These are phyloP conservation scores for Aureobasidium sp. DNA, from an alignment of 2,329 filamentous ascomycete genomes.

Conservation along the genomic window DNA sequence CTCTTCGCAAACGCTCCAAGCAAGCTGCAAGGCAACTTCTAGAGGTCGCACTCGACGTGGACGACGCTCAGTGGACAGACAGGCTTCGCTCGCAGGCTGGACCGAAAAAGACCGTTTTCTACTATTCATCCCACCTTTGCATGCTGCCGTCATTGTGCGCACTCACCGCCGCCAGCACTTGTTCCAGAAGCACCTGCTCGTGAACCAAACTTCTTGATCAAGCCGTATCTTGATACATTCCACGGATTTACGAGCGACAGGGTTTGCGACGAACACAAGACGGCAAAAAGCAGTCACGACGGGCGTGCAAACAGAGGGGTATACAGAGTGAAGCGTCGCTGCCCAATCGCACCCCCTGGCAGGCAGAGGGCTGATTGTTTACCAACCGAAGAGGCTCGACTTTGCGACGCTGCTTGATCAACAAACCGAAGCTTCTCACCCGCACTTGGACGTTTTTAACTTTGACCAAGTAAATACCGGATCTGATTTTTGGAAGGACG, in stretches of 20 bases:
- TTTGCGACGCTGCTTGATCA: neutral
- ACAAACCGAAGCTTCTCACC: neutral
- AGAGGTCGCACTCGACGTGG: conserved; percentile 2
- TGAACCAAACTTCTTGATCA: neutral
- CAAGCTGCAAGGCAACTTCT: conserved; percentile 1
- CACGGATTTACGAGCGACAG: neutral
- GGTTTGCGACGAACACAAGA: neutral
- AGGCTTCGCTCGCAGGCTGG: neutral
- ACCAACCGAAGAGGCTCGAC: neutral
- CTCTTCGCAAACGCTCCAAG: neutral
- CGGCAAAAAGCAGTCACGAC: neutral
- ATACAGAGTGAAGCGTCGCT: neutral
- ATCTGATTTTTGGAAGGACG: neutral
- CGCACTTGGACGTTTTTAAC: neutral
- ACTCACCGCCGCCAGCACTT: conserved; percentile 3
- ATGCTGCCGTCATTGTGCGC: neutral
- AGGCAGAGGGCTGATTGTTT: neutral
- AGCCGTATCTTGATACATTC: conserved; percentile 4
- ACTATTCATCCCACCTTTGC: conserved; percentile 3
- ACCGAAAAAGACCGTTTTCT: neutral
- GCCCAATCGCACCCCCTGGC: conserved; percentile 8
- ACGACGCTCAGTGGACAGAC: neutral
- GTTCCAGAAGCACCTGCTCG: neutral
- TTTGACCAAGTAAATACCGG: neutral
- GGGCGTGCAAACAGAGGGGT: neutral